Conservation (phyloP, 2,329 filamentous ascomycete genomes). For the Colletotrichum sp. region DNA sequence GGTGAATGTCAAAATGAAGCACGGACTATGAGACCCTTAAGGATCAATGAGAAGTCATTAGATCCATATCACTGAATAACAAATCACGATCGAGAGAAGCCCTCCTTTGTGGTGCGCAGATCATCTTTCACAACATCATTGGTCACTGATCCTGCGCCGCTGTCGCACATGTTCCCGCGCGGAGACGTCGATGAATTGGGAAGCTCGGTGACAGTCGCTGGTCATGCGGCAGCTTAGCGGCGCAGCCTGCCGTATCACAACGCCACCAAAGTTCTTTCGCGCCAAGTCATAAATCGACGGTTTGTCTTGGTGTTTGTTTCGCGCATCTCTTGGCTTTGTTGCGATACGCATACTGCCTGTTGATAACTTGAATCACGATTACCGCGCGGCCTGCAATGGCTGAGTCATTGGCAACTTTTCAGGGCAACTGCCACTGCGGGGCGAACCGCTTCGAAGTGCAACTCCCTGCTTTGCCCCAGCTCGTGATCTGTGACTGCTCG, state of each 20-base stretch:
- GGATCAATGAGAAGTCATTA: not conserved
- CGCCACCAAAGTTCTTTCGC: not conserved
- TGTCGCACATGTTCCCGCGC: not conserved
- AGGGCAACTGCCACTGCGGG: conserved; percentile 36
- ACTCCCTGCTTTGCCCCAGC: not conserved
- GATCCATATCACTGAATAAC: not conserved
- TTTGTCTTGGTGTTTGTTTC: not conserved
- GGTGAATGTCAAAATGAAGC: not conserved
- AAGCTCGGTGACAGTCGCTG: not conserved
- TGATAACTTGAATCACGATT: not conserved
- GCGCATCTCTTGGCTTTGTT: not conserved
- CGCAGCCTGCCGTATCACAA: not conserved
- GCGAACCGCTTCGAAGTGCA: conserved; percentile 28
- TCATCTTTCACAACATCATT: not conserved
- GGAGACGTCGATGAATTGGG: not conserved
- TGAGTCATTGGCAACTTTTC: not conserved
- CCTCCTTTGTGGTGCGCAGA: not conserved
- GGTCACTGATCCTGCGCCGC: not conserved
- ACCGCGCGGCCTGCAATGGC: not conserved
- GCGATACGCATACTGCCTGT: not conserved
- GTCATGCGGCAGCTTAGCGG: not conserved
- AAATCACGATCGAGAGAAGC: not conserved
- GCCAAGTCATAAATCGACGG: not conserved
- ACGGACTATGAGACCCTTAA: not conserved
- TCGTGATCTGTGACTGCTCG: conserved; percentile 26